Evolutionary conservation across 306 rosid genomes (phyloP).

Genomic region (Trifolium repens): DNA sequence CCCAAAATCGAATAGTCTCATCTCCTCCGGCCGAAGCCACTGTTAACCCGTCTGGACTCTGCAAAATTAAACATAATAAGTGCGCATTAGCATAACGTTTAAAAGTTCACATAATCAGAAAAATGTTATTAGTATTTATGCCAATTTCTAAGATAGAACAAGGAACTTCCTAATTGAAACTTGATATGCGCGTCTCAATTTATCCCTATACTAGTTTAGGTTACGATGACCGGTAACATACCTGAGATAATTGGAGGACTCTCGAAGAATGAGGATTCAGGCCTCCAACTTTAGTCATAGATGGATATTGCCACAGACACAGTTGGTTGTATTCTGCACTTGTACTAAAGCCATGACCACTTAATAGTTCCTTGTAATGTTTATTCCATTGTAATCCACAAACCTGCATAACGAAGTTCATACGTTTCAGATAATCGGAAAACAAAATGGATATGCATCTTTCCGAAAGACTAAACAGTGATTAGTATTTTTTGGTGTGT

Average conservation of each 20-base stretch:
- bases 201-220: neutral
- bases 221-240: constrained; percentile 29
- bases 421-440: neutral
- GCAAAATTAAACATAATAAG: constrained; percentile 36
- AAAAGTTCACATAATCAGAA: neutral
- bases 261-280: constrained; percentile 59
- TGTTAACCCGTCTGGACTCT: constrained; percentile 83
- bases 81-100: neutral
- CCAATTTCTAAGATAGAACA: too few relatives aligned
- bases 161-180: neutral
- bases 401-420: constrained; percentile 51
- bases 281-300: constrained; percentile 66
- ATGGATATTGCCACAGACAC: constrained; percentile 76
- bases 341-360: constrained; percentile 76
- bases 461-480: neutral
- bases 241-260: constrained; percentile 78
- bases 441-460: neutral
- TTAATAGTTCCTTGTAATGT: constrained; percentile 74
- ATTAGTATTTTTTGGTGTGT: neutral
- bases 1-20: constrained; percentile 77
- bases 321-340: constrained; percentile 53
- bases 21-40: constrained; percentile 80
- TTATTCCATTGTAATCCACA: constrained; percentile 87
- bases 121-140: neutral
- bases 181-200: neutral